phyloP scores from a whole-genome alignment of 2,329 filamentous ascomycete species.

The Xylariomycetidae sp. region DNA sequence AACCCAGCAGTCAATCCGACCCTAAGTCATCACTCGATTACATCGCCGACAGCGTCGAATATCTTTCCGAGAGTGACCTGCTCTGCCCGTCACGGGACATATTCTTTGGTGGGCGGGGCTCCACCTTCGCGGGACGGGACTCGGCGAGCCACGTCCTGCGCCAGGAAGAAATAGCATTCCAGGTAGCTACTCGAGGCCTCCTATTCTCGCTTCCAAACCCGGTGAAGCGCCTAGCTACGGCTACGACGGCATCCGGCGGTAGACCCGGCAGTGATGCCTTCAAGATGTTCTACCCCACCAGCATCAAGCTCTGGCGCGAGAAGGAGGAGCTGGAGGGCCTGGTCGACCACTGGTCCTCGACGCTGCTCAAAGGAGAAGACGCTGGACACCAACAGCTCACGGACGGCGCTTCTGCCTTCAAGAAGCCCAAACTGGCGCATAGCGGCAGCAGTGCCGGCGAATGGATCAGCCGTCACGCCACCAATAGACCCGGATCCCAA shows the following conservation, averaged over 20 bases:
- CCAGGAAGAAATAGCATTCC: conserved; percentile 92
- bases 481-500: not conserved
- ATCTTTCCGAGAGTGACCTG: conserved; percentile 82
- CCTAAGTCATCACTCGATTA: conserved; percentile 65
- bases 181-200: conserved; percentile 81
- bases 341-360: conserved; percentile 64
- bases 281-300: conserved; percentile 90
- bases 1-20: conserved; percentile 46
- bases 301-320: conserved; percentile 75
- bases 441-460: conserved; percentile 23
- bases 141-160: conserved; percentile 69
- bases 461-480: conserved; percentile 15
- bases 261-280: conserved; percentile 56
- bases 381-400: conserved; percentile 34
- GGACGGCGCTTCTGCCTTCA: conserved; percentile 45
- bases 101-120: conserved; percentile 60
- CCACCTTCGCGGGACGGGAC: conserved; percentile 45
- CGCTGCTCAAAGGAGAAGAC: conserved; percentile 52
- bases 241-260: conserved; percentile 38
- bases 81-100: conserved; percentile 69
- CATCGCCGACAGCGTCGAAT: conserved; percentile 79
- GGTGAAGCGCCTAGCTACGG: conserved; percentile 63
- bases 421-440: conserved; percentile 35
- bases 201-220: conserved; percentile 81
- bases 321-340: conserved; percentile 76